phyloP scores from a whole-genome alignment of 441 rosid genomes.

The Corymbia citriodora region DNA sequence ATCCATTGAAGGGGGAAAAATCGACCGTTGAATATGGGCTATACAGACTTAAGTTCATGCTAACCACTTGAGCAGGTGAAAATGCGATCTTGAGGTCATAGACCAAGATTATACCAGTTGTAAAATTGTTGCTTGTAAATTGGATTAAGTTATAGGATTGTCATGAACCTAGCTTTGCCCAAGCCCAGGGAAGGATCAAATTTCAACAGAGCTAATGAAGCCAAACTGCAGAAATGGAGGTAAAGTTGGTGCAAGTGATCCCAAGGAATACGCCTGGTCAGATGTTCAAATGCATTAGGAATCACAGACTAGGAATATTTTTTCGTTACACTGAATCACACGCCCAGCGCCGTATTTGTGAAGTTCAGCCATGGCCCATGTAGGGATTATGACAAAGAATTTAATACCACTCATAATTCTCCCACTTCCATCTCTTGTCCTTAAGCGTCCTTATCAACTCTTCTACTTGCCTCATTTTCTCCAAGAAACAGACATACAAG shows the following conservation, averaged over 20 bases:
- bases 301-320: neutral
- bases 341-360: neutral
- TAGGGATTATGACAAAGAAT: neutral
- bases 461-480: neutral
- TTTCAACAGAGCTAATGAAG: neutral
- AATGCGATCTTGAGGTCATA: too few species aligned
- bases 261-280: neutral
- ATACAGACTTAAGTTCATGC: neutral
- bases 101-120: too few species aligned
- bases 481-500: neutral
- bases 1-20: neutral
- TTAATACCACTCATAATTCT: neutral
- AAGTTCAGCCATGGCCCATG: neutral
- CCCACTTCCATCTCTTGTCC: neutral
- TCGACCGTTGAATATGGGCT: neutral
- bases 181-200: neutral
- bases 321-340: neutral
- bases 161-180: neutral
- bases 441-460: neutral
- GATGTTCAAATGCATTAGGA: neutral
- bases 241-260: neutral
- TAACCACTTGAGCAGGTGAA: neutral
- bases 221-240: neutral
- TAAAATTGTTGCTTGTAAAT: too few species aligned
- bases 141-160: neutral